Base-by-base conservation (phyloP, 257 asterid genomes). In the Petrea volubilis region DNA sequence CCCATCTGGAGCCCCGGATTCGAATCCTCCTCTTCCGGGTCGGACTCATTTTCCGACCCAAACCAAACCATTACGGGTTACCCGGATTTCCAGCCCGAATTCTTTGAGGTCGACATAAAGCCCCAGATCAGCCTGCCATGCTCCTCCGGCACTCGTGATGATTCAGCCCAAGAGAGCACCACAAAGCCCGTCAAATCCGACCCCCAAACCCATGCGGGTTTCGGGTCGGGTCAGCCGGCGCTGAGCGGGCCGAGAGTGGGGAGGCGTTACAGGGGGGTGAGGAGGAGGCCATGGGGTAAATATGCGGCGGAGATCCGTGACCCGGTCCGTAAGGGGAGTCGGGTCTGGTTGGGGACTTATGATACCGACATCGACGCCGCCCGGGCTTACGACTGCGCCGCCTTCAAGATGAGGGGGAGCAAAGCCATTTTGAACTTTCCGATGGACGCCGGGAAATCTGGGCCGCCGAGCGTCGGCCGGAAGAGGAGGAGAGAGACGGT, bases 251-350 rank as follows among this genome's bases (percentile, higher is more conserved):
- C 23, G 2, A 79, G 21, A 72, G 29, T 3, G 66, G 64, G 66
- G 31, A 81, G 76, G 84, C 77, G 51, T 12, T 89, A 77, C 83
- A 75, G 98, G 76, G 98, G 98, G 4, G 98, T 92, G 0, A 79
- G 97, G 79, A 83, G 84, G 81, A 76, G 97, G 79, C 96, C 97
- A 34, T 92, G 97, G 97, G 98, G 98, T 9, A 92, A 90, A 61
- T 92, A 75, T 10, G 98, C 98, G 0, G 96, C 98, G 20, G 98
- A 92, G 84, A 92, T 92, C 33, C 87, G 96, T 8, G 96, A 92
- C 73, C 96, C 96, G 55, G 27, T 61, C 77, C 83, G 88, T 69
- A 92, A 88, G 41, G 96, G 98, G 4, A 63, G 85, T 20, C 88
- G 96, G 80, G 81, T 90, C 49, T 92, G 98, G 98, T 65, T 92